Conservation (phyloP, 78 protist genomes). For the Dictyostelium brefeldianum region DNA sequence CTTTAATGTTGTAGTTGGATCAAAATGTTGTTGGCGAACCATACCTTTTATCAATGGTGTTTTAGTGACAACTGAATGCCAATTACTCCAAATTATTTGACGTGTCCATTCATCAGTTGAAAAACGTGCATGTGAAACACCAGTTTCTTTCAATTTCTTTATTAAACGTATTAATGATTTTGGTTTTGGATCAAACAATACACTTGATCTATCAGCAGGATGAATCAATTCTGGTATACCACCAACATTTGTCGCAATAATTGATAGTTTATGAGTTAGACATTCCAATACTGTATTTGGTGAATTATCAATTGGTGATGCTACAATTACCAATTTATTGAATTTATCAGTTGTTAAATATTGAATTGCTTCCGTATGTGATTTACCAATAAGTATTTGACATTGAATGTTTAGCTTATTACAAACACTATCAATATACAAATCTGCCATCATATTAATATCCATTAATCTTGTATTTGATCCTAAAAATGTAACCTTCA, state of each 20-base stretch:
- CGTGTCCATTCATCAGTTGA: constrained; percentile 50
- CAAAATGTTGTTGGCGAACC: background rate
- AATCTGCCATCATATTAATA: constrained; percentile 42
- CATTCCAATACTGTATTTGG: constrained; percentile 77
- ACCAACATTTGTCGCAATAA: constrained; percentile 59
- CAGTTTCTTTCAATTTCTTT: background rate
- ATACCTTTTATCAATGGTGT: too few relatives aligned
- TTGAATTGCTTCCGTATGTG: constrained; percentile 53
- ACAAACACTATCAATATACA: constrained; percentile 10
- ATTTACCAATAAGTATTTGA: constrained; percentile 15
- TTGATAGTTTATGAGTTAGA: constrained; percentile 37
- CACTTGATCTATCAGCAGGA: constrained; percentile 24
- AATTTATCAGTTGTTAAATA: constrained; percentile 14
- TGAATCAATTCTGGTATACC: constrained; percentile 72
- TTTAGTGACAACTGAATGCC: constrained; percentile 42
- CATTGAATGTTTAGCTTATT: background rate
- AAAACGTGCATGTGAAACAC: constrained; percentile 48
- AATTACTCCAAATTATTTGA: constrained; percentile 62
- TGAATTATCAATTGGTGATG: constrained; percentile 75
- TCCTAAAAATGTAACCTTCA: constrained; percentile 43
- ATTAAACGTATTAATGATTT: background rate
- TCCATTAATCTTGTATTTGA: constrained; percentile 47
- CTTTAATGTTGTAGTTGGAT: background rate
- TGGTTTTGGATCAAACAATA: constrained; percentile 35
- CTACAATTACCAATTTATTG: constrained; percentile 32